These are phyloP conservation scores for Thielaviopsis punctulata DNA, from an alignment of 2,329 filamentous ascomycete species.

Conservation along the genomic window DNA sequence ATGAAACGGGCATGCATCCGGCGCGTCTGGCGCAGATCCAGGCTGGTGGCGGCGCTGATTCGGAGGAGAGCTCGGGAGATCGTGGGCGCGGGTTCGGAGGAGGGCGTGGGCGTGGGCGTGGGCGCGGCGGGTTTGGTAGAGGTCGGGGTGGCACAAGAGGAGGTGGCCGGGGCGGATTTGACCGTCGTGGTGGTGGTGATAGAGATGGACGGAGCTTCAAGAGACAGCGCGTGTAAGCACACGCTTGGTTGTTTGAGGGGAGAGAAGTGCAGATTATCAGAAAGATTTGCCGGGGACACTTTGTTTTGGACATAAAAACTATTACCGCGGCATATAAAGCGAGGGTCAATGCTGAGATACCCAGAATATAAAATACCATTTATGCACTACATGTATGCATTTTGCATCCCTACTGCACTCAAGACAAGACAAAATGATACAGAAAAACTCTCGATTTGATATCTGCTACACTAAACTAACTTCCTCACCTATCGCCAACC, in stretches of 20 bases:
- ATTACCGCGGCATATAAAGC: neutral
- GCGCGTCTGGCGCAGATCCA: conserved; percentile 26
- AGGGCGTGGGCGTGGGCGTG: no score
- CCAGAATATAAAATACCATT: neutral
- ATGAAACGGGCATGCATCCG: conserved; percentile 28
- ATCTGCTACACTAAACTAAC: neutral
- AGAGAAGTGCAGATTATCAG: neutral
- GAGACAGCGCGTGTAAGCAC: conserved; percentile 5
- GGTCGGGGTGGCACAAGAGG: conserved; percentile 2
- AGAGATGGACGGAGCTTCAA: conserved; percentile 3
- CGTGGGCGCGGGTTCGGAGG: conserved; percentile 5
- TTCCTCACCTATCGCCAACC: neutral
- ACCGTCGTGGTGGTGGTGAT: neutral
- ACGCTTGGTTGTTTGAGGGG: neutral
- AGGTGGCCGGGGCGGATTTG: conserved; percentile 3
- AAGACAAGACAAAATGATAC: neutral
- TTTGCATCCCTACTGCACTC: no score
- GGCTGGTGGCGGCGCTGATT: neutral
- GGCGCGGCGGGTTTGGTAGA: conserved; percentile 4
- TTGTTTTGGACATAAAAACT: neutral
- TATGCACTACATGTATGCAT: neutral
- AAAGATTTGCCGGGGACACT: neutral
- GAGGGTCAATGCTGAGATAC: neutral
- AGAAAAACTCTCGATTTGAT: conserved; percentile 1
- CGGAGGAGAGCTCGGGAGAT: neutral